Evolutionary conservation across 345 rosid genomes (phyloP), one percentile per base, ranked within the genome.

Genomic region (Gossypioides kirkii): DNA sequence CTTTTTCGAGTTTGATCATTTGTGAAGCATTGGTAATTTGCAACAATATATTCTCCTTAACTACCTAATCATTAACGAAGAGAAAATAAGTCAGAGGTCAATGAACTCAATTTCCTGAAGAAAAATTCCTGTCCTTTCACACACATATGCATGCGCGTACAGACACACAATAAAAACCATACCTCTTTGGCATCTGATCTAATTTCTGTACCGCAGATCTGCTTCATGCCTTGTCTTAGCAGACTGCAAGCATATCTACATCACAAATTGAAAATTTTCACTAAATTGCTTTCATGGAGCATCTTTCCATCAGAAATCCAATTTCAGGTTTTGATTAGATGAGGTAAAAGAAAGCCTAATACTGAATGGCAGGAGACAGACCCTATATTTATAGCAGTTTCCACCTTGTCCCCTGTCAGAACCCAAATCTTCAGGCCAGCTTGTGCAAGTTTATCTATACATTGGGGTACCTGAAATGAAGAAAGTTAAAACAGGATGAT

Each of bases 351-450:
- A 68, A 71, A 77, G 68, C 76, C 59, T 59, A 26, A 32, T 17
- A 63, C 22, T 42, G 52, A 55, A 50, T 52, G 17, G 36, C 32
- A 69, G 61, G 63, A 67, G 65, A 81, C 93, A 72, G 60, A 95
- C 99, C 99, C 99, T 58, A 95, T 95, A 79, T 95, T 95, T 77
- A 95, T 92, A 69, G 99, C 99, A 65, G 99, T 95, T 89, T 95
- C 99, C 99, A 95, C 90, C 79, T 95, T 95, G 82, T 95, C 99
- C 74, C 99, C 99, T 26, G 99, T 95, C 83, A 95, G 74, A 82
- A 95, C 98, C 99, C 99, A 95, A 70, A 95, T 52, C 84, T 92
- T 95, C 76, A 95, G 90, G 59, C 98, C 98, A 81, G 98, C 99
- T 85, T 91, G 98, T 23, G 98, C 98, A 75, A 95, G 97, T 78